phyloP scores from a whole-genome alignment of 2,329 filamentous ascomycete species.

The Xylaria sp. region DNA sequence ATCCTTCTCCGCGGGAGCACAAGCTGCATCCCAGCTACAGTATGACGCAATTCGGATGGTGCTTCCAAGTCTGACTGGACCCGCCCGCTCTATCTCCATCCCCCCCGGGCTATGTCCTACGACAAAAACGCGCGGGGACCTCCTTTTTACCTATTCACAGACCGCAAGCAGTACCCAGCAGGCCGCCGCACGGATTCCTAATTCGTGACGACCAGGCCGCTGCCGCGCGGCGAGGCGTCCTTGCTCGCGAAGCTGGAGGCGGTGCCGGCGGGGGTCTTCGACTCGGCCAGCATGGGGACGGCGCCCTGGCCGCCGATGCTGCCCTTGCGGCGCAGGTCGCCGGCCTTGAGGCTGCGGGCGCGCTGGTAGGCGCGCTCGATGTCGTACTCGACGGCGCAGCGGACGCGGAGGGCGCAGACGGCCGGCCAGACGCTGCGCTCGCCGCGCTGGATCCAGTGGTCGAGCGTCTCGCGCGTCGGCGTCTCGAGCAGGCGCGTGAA shows the following conservation, averaged over 20 bases:
- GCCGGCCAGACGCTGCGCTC: slow-evolving; percentile 92
- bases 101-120: background rate
- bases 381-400: slow-evolving; percentile 85
- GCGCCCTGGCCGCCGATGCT: slow-evolving; percentile 28
- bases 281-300: slow-evolving; percentile 8
- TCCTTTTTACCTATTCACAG: too few relatives aligned
- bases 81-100: background rate
- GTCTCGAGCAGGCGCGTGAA: slow-evolving; percentile 81
- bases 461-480: slow-evolving; percentile 72
- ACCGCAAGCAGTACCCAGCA: too few relatives aligned
- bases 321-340: slow-evolving; percentile 51
- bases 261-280: slow-evolving; percentile 2
- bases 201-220: too few relatives aligned
- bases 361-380: slow-evolving; percentile 84
- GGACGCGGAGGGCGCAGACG: slow-evolving; percentile 76
- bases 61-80: slow-evolving; percentile 10
- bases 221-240: slow-evolving; percentile 1
- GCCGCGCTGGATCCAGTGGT: slow-evolving; percentile 84
- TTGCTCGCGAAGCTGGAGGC: too few relatives aligned
- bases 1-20: slow-evolving; percentile 11
- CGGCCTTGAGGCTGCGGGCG: slow-evolving; percentile 65
- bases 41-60: slow-evolving; percentile 12
- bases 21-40: slow-evolving; percentile 3
- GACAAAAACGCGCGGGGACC: too few relatives aligned
- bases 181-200: background rate